phyloP scores from a whole-genome alignment of 2,329 filamentous ascomycete species.

The Zelopaecilomyces penicillatus region DNA sequence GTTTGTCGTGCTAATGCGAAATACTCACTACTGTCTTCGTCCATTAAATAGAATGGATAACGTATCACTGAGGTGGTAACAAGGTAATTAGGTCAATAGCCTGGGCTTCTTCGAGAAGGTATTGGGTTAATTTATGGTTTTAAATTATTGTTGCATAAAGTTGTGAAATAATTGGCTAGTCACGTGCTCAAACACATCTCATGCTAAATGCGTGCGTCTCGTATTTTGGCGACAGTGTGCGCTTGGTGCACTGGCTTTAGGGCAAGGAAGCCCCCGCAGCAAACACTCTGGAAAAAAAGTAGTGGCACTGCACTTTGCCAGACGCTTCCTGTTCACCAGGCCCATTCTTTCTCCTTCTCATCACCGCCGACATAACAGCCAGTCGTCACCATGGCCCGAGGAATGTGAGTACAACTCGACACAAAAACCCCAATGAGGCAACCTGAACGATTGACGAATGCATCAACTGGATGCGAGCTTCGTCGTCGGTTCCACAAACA shows the following conservation, averaged over 20 bases:
- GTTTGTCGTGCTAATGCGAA: too few species aligned
- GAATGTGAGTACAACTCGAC: slow-evolving; percentile 42
- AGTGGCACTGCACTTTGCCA: slow-evolving; percentile 22
- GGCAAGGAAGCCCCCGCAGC: slow-evolving; percentile 25
- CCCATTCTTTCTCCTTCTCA: slow-evolving; percentile 24
- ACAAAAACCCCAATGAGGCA: neutral
- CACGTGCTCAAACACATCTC: too few species aligned
- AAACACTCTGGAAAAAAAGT: slow-evolving; percentile 22
- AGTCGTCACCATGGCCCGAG: slow-evolving; percentile 53
- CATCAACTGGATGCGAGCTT: neutral
- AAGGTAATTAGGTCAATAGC: too few species aligned
- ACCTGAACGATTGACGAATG: neutral
- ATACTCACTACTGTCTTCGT: too few species aligned
- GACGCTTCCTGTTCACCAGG: slow-evolving; percentile 15
- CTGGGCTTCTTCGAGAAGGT: too few species aligned
- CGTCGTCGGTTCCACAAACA: neutral
- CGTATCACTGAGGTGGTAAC: too few species aligned
- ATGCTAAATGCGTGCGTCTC: too few species aligned
- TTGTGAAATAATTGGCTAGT: too few species aligned
- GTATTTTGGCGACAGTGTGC: too few species aligned
- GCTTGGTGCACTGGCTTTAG: slow-evolving; percentile 15
- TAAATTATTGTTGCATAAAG: too few species aligned
- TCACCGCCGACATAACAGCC: slow-evolving; percentile 30
- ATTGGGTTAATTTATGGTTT: too few species aligned
- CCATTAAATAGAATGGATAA: too few species aligned